These are phyloP conservation scores for Sporothrix sp. DNA, from an alignment of 2,329 filamentous ascomycete species.

Conservation along the genomic window DNA sequence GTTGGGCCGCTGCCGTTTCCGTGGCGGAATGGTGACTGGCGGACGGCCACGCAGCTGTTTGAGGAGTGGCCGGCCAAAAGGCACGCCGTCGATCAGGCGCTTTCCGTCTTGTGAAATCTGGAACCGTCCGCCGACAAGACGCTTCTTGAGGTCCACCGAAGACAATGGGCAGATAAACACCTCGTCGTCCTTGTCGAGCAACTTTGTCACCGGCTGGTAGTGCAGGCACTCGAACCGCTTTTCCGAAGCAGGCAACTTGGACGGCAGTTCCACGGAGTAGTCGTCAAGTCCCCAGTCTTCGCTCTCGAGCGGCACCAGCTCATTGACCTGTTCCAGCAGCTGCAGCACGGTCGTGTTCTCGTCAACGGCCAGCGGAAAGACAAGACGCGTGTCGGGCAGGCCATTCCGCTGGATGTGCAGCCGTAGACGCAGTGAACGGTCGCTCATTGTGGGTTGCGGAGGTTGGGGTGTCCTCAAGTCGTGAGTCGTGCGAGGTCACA, in stretches of 20 bases:
- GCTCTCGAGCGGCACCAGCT: slow-evolving; percentile 71
- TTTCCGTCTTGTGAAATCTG: slow-evolving; percentile 73
- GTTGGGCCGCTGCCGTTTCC: slow-evolving; percentile 45
- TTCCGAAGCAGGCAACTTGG: slow-evolving; percentile 37
- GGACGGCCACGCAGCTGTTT: slow-evolving; percentile 52
- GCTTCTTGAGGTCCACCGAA: slow-evolving; percentile 61
- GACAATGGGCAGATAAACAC: slow-evolving; percentile 44
- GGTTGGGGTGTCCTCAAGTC: neutral
- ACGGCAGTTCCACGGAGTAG: slow-evolving; percentile 68
- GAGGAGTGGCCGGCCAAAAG: slow-evolving; percentile 68
- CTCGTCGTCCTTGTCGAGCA: slow-evolving; percentile 76
- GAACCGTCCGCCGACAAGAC: slow-evolving; percentile 64
- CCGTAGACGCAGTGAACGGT: slow-evolving; percentile 56
- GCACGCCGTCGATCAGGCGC: slow-evolving; percentile 75
- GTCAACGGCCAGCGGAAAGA: slow-evolving; percentile 55
- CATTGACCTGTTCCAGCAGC: slow-evolving; percentile 69
- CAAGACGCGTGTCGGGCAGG: slow-evolving; percentile 60
- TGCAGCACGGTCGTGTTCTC: slow-evolving; percentile 61
- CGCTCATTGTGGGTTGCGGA: slow-evolving; percentile 22
- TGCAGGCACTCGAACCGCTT: slow-evolving; percentile 70
- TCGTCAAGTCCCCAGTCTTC: slow-evolving; percentile 80
- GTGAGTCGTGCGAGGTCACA: no score
- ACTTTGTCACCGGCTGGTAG: slow-evolving; percentile 59
- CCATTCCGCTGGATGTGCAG: slow-evolving; percentile 63
- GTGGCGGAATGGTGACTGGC: slow-evolving; percentile 58